Conservation (phyloP, 805 yeast genomes). For the Wickerhamomyces bovis region DNA sequence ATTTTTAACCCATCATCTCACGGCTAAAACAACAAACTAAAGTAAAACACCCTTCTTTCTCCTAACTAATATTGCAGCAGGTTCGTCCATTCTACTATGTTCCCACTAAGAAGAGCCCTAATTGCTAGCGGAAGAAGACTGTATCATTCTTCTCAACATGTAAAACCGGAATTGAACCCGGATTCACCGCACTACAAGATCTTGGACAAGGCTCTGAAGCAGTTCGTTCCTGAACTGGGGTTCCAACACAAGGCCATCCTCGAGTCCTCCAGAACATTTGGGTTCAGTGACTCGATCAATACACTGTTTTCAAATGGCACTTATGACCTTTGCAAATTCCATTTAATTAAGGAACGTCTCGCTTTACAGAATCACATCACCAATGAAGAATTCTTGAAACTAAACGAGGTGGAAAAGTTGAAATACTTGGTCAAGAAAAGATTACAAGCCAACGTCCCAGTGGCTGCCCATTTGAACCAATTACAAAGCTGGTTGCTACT, state of each 20-base stretch:
- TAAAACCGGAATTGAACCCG: constrained; percentile 7
- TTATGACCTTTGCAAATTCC: constrained; percentile 49
- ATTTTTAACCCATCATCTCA: background rate
- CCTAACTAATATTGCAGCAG: background rate
- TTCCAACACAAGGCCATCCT: constrained; percentile 43
- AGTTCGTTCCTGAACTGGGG: constrained; percentile 45
- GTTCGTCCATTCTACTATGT: background rate
- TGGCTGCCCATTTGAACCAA: constrained; percentile 29
- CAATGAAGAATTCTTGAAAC: constrained; percentile 23
- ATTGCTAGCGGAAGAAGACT: background rate
- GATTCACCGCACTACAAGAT: constrained; percentile 36
- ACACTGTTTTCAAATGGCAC: constrained; percentile 39
- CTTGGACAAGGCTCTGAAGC: constrained; percentile 29
- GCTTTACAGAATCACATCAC: constrained; percentile 32
- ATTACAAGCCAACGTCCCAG: constrained; percentile 37
- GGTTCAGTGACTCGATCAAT: constrained; percentile 45
- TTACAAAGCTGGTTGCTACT: constrained; percentile 51
- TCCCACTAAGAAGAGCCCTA: background rate
- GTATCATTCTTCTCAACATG: constrained; percentile 24
- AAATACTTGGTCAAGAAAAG: constrained; percentile 41
- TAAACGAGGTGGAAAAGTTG: constrained; percentile 37
- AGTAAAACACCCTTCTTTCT: background rate
- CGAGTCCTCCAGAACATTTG: constrained; percentile 41
- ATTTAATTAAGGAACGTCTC: constrained; percentile 43
- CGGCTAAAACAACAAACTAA: background rate